These are phyloP conservation scores for Phialophora tarda DNA, from an alignment of 2,329 filamentous ascomycete genomes.

Conservation along the genomic window DNA sequence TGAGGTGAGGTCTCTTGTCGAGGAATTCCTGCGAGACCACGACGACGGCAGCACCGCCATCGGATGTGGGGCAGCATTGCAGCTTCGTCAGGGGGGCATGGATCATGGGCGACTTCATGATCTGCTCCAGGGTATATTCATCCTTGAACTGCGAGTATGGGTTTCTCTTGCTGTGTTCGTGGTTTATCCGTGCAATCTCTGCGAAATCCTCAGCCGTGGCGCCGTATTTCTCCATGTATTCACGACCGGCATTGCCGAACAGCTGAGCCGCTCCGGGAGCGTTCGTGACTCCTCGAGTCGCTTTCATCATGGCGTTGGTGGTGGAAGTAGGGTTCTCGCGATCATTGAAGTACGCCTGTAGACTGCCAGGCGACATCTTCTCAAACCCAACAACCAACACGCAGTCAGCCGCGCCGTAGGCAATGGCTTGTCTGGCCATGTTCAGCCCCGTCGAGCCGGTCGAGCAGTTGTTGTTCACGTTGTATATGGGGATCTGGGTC, in stretches of 20 bases:
- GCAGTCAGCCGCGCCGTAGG: constrained; percentile 81
- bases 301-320: constrained; percentile 76
- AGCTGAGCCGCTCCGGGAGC: constrained; percentile 87
- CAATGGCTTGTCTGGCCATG: constrained; percentile 80
- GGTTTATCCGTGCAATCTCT: constrained; percentile 91
- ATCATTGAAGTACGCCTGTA: constrained; percentile 85
- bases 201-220: constrained; percentile 86
- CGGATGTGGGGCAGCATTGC: constrained; percentile 97
- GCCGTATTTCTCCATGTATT: constrained; percentile 96
- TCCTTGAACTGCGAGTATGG: constrained; percentile 98
- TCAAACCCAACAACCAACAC: constrained; percentile 93
- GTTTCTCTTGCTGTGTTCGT: constrained; percentile 87
- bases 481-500: constrained; percentile 94
- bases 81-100: constrained; percentile 90
- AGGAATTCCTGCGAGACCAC: constrained; percentile 89
- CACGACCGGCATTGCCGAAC: constrained; percentile 90
- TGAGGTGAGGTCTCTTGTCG: constrained; percentile 80
- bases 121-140: constrained; percentile 85
- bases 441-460: constrained; percentile 91
- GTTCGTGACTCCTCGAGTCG: constrained; percentile 79
- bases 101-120: constrained; percentile 77
- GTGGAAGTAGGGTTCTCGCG: constrained; percentile 78
- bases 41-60: constrained; percentile 86
- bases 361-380: constrained; percentile 94
- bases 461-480: constrained; percentile 98